Evolutionary conservation across 1,139 yeast genomes (phyloP), one percentile per base, ranked within the genome.

Genomic region (Zygoascus meyerae): DNA sequence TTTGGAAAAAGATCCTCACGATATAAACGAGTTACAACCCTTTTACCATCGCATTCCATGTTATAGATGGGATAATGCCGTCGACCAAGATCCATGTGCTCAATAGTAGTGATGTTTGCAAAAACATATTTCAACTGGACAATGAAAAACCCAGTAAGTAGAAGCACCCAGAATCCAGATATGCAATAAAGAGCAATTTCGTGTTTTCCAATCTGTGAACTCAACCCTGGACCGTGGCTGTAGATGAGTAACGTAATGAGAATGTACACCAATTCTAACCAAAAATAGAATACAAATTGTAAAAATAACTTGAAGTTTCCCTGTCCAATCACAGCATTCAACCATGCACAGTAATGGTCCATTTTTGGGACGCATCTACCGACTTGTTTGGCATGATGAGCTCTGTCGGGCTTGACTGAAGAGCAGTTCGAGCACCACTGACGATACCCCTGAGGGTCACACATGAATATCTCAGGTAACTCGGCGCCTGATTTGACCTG

Each of bases 301-400:
- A 87, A 60, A 60, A 87, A 90, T 59, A 72, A 76, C 64, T 86
- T 83, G 58, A 83, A 83, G 63, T 90, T 90, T 37, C 70, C 70
- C 62, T 74, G 83, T 0, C 98, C 98, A 52, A 92, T 79, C 55
- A 96, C 86, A 4, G 77, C 72, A 8, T 92, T 81, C 54, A 92
- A 83, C 97, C 97, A 90, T 0, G 95, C 95, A 62, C 98, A 92
- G 66, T 86, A 95, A 61, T 92, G 98, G 66, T 70, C 74, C 72
- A 70, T 69, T 36, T 58, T 57, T 3, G 92, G 70, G 1, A 86
- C 74, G 65, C 98, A 92, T 45, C 66, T 68, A 9, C 79, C 74
- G 54, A 94, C 80, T 18, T 77, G 68, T 0, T 65, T 81, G 51
- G 97, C 86, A 62, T 92, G 98, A 60, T 92, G 98, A 28, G 71